Evolutionary conservation across 2,329 filamentous ascomycete genomes (phyloP).

Genomic region (Leptographium procerum): DNA sequence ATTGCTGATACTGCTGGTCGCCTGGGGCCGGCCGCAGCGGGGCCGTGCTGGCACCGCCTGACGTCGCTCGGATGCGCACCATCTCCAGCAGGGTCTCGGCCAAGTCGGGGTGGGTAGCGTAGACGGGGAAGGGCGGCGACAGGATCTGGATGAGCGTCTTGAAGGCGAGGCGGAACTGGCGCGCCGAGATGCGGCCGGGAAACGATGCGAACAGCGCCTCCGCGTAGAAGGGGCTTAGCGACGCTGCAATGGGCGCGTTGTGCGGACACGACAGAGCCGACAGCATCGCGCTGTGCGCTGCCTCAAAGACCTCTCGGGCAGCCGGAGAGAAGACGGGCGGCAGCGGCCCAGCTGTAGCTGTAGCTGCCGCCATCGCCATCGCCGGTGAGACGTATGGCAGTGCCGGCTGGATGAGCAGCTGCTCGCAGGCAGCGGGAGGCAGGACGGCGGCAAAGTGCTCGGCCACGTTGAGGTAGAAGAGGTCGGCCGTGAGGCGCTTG

Average conservation of each 20-base stretch:
- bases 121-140: conserved; percentile 65
- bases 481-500: conserved; percentile 51
- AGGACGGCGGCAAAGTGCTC: conserved; percentile 71
- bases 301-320: conserved; percentile 61
- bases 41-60: conserved; percentile 32
- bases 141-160: conserved; percentile 74
- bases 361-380: not conserved
- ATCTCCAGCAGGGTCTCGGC: conserved; percentile 73
- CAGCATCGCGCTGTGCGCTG: conserved; percentile 73
- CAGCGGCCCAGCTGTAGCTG: not conserved
- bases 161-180: conserved; percentile 83
- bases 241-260: conserved; percentile 58
- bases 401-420: conserved; percentile 62
- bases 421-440: conserved; percentile 54
- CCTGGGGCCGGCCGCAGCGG: conserved; percentile 18
- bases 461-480: conserved; percentile 79
- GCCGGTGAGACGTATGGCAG: conserved; percentile 55
- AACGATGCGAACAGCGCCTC: conserved; percentile 72
- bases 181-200: conserved; percentile 62
- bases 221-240: conserved; percentile 72
- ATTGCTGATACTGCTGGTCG: too few species aligned
- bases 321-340: conserved; percentile 29
- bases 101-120: conserved; percentile 62
- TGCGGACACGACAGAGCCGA: conserved; percentile 71
- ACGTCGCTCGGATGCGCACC: conserved; percentile 49